Base-by-base conservation (phyloP, 257 asterid genomes). In the Gentiana dahurica region DNA sequence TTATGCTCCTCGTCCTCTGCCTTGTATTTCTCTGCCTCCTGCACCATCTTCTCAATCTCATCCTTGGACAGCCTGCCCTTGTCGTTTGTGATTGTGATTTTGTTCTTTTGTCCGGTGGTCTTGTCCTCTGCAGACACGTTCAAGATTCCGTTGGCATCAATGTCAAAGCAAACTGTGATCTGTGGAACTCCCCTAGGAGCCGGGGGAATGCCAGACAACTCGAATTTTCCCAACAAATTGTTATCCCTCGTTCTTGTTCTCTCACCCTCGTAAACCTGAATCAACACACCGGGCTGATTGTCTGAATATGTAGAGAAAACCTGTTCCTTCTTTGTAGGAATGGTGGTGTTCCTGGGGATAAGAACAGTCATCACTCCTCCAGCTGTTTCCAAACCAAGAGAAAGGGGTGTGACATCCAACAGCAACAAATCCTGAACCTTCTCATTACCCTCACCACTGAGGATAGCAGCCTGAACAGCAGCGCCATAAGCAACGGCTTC, bases 171-270 rank as follows among this genome's bases (percentile, higher is more conserved):
- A 34, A 74, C 79, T 0, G 73, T 74, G 51, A 74, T 74, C 53
- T 74, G 79, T 3, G 79, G 79, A 13, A 74, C 79, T 12, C 79
- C 79, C 33, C 79, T 55, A 2, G 79, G 79, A 11, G 79, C 79
- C 11, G 79, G 79, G 7, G 79, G 79, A 6, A 74, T 74, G 37
- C 75, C 79, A 15, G 79, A 74, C 11, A 74, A 71, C 71, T 70
- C 75, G 47, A 70, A 70, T 65, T 64, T 70, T 55, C 75, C 75
- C 65, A 70, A 56, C 11, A 65, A n/a, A 45, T 70, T 70, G 67
- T 70, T 70, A 48, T 70, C 75, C 46, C 75, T 60, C n/a, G 71
- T 70, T 65, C 75, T 65, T 60, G 75, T 61, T 46, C 75, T 55
- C 64, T 70, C 75, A 37, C 71, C 71, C 57, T 70, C 75, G 39